These are phyloP conservation scores for Lunularia cruciata DNA, from an alignment of 225 moss, liverwort and hornwort species.

Conservation along the genomic window DNA sequence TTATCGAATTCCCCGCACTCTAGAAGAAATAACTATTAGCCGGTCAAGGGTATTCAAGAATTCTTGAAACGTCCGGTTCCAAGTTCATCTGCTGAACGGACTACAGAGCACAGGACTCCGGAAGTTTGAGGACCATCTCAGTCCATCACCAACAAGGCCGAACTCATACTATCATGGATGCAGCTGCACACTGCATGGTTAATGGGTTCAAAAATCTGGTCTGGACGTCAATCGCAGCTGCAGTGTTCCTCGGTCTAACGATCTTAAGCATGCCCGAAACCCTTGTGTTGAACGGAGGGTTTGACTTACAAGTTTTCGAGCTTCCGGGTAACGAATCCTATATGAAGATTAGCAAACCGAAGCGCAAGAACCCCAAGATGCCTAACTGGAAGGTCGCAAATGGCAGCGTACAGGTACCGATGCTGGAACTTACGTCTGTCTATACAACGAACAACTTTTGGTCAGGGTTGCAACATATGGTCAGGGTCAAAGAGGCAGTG, in stretches of 20 bases:
- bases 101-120: too few species aligned
- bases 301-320: background rate
- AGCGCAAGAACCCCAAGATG: background rate
- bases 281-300: slow-evolving; percentile 14
- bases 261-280: background rate
- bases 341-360: slow-evolving; percentile 5
- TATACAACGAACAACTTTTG: background rate
- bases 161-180: too few species aligned
- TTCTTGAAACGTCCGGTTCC: too few species aligned
- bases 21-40: too few species aligned
- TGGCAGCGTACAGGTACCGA: slow-evolving; percentile 18
- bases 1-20: too few species aligned
- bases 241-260: background rate
- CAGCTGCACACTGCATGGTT: too few species aligned
- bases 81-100: too few species aligned
- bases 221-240: background rate
- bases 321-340: background rate
- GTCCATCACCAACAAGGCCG: too few species aligned
- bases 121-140: too few species aligned
- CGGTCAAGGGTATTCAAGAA: too few species aligned
- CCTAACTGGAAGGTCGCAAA: slow-evolving; percentile 14
- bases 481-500: background rate
- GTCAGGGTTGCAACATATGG: too few species aligned
- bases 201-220: background rate
- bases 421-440: background rate